Conservation (phyloP, 2,329 filamentous ascomycete genomes). For the Claviceps cyperi region DNA sequence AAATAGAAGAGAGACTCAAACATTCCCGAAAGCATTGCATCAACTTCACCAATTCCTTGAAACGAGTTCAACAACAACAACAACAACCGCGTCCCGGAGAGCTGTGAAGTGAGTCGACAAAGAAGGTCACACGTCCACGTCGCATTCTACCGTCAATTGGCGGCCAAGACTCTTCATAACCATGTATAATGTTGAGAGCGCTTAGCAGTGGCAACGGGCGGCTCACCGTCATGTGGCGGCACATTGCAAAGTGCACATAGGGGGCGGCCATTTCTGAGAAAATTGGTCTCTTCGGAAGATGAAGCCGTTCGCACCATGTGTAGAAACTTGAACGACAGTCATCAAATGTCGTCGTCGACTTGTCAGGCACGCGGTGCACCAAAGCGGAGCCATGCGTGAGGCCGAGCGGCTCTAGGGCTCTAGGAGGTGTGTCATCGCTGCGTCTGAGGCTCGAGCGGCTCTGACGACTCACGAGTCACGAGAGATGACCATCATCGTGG, state of each 20-base stretch:
- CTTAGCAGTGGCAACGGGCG: not conserved
- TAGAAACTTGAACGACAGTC: no score
- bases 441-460: not conserved
- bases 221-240: slow-evolving; percentile 2
- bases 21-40: not conserved
- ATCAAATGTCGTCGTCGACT: no score
- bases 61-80: not conserved
- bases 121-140: not conserved
- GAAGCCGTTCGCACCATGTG: no score
- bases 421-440: not conserved
- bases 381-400: not conserved
- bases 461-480: no score
- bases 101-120: not conserved
- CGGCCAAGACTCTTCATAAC: not conserved
- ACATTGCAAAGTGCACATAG: not conserved
- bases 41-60: not conserved
- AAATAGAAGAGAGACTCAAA: not conserved
- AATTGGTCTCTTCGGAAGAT: no score
- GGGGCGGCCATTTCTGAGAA: not conserved
- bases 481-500: not conserved
- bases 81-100: not conserved
- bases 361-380: not conserved
- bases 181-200: not conserved
- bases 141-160: not conserved
- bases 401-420: not conserved